Base-by-base conservation (phyloP, 1,284 basidiomycete genomes). In the Leccinum variabile region DNA sequence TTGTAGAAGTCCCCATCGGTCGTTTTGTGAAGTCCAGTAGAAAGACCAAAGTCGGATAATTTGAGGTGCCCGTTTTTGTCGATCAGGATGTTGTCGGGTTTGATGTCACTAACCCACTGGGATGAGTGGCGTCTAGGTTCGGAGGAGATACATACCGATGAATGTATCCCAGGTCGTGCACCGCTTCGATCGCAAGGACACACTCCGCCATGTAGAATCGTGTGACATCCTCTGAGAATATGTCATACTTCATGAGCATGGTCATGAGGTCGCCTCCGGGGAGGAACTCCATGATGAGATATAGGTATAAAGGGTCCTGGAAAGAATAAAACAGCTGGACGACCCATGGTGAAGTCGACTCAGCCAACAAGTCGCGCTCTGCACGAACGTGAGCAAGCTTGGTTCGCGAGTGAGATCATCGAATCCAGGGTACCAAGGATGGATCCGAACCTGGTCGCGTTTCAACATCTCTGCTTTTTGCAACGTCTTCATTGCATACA, bases 161-260 rank as follows among this genome's bases (percentile, higher is more conserved):
- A 70, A 99, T 98, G 77, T 98, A 99, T n/a, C 97, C 97, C 25
- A 99, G 87, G 71, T 95, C 94, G 79, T 99, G 97, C 2, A 99
- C 97, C 1, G 96, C 97, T 76, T 99, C 97, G 65, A 99, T 96
- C 22, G 97, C 97, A 37, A 99, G 83, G 60, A 98, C 95, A 76
- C 95, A 98, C 78, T 99, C 97, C 50, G 97, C 97, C 88, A 99
- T 98, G 79, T 99, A 99, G 80, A 99, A 99, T 61, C 97, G 89
- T 37, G 95, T 97, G 44, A 99, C 97, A 74, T 99, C 97, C 77
- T 99, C 97, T 9, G 94, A 95, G 79, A 99, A 99, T 1, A 97
- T 94, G 76, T 99, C 97, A 78, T 99, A 98, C 79, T 98, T 98
- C 90, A 99, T 99, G 67, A 99, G 82, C 97, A 98, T 99, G 41